Evolutionary conservation across 768 basidiomycete species (phyloP).

Genomic region (Psilocybe tampanensis): DNA sequence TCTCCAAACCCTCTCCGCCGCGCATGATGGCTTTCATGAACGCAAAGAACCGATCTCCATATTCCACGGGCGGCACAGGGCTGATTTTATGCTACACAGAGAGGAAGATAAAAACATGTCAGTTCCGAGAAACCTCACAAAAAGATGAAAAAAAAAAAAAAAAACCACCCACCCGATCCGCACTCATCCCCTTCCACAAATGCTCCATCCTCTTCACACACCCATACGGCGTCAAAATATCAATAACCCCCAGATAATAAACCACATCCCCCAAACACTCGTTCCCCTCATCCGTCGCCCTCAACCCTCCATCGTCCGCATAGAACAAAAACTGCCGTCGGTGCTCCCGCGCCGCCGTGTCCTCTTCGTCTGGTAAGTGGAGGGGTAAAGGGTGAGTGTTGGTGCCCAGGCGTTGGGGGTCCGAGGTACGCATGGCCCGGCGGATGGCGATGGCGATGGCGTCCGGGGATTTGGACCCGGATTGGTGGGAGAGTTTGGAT

Average conservation of each 20-base stretch:
- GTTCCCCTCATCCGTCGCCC: slow-evolving; percentile 89
- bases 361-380: slow-evolving; percentile 66
- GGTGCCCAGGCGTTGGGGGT: slow-evolving; percentile 67
- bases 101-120: slow-evolving; percentile 11
- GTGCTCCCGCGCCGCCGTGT: slow-evolving; percentile 59
- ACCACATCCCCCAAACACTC: slow-evolving; percentile 72
- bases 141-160: not conserved
- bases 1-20: slow-evolving; percentile 67
- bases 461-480: slow-evolving; percentile 62
- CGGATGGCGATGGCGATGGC: slow-evolving; percentile 87
- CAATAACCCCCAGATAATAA: slow-evolving; percentile 96
- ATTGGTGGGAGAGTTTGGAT: slow-evolving; percentile 58
- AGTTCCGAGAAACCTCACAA: not conserved
- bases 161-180: slow-evolving; percentile 72
- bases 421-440: slow-evolving; percentile 81
- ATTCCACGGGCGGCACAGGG: slow-evolving; percentile 86
- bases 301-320: slow-evolving; percentile 92
- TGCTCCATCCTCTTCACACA: slow-evolving; percentile 80
- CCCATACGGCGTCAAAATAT: slow-evolving; percentile 92
- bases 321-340: slow-evolving; percentile 87
- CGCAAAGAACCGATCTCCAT: slow-evolving; percentile 84
- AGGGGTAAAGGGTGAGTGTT: slow-evolving; percentile 41
- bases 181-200: slow-evolving; percentile 88
- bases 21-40: slow-evolving; percentile 89
- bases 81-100: slow-evolving; percentile 89